Evolutionary conservation across 139 green algal genomes (phyloP).

Genomic region (Zygnema circumcarinatum): DNA sequence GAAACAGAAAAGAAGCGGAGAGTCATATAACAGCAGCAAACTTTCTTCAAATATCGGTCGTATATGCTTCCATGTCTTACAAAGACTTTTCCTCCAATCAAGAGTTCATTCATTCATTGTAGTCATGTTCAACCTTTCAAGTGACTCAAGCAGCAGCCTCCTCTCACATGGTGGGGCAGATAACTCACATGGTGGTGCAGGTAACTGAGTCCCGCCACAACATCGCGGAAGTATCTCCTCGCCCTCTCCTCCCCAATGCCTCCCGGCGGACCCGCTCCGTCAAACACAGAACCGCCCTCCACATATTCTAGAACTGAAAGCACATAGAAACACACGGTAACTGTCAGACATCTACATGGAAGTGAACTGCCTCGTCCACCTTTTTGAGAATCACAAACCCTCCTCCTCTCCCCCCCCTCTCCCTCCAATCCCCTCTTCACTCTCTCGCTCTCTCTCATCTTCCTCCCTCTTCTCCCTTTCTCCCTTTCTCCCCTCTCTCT

Average conservation of each 20-base stretch:
- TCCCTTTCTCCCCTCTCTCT: not conserved
- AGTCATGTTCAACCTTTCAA: not conserved
- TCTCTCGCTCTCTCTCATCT: not conserved
- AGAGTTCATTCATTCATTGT: not conserved
- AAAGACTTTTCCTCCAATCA: not conserved
- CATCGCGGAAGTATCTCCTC: conserved; percentile 47
- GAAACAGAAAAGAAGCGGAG: not conserved
- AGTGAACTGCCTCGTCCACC: too few relatives aligned
- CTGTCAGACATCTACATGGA: too few relatives aligned
- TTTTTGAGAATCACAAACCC: too few relatives aligned
- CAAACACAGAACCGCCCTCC: conserved; percentile 29
- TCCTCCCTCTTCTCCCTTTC: not conserved
- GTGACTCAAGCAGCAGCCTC: not conserved
- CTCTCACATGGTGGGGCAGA: not conserved
- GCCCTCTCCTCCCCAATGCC: conserved; percentile 37
- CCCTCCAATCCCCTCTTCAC: not conserved
- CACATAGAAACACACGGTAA: not conserved
- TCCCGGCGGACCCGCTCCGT: conserved; percentile 4
- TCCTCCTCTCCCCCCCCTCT: not conserved
- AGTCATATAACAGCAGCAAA: not conserved
- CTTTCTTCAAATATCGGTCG: not conserved
- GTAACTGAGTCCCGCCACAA: conserved; percentile 38
- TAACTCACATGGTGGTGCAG: conserved; percentile 37
- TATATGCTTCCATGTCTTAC: not conserved
- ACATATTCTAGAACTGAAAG: conserved; percentile 58